Conservation (phyloP, 2,329 filamentous ascomycete species). For the Fusarium albidum region DNA sequence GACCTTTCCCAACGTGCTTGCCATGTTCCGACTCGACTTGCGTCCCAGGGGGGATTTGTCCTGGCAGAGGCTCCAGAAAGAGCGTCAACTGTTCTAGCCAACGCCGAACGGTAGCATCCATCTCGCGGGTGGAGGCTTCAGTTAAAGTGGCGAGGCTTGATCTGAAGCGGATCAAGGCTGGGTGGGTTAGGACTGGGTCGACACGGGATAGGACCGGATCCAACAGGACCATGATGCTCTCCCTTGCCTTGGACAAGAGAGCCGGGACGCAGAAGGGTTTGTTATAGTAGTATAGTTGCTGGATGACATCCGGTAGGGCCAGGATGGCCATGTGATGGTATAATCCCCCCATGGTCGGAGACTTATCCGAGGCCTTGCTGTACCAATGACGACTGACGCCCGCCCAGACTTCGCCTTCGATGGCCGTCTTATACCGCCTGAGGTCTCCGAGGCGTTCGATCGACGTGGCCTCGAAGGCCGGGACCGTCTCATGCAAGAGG, state of each 20-base stretch:
- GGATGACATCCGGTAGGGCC: slow-evolving; percentile 72
- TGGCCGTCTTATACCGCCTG: slow-evolving; percentile 85
- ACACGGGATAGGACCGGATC: slow-evolving; percentile 54
- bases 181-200: too few relatives aligned
- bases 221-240: slow-evolving; percentile 76
- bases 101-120: too few relatives aligned
- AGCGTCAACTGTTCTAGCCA: too few relatives aligned
- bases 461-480: slow-evolving; percentile 87
- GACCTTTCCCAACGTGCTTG: too few relatives aligned
- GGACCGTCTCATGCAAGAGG: slow-evolving; percentile 84
- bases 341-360: slow-evolving; percentile 77
- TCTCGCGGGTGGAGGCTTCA: too few relatives aligned
- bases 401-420: slow-evolving; percentile 84
- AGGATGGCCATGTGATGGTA: slow-evolving; percentile 90
- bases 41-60: too few relatives aligned
- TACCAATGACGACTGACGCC: slow-evolving; percentile 86
- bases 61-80: too few relatives aligned
- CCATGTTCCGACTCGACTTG: too few relatives aligned
- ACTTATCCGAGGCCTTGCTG: slow-evolving; percentile 78
- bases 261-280: slow-evolving; percentile 74
- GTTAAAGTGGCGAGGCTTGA: too few relatives aligned
- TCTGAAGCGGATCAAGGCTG: too few relatives aligned
- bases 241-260: slow-evolving; percentile 72
- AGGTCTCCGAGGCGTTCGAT: slow-evolving; percentile 92
- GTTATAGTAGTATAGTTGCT: slow-evolving; percentile 76